A percentile compares a stretch with the other conserved stretches of the same genome.
These are phyloP conservation scores for Crithidia acanthocephali DNA, from an alignment of 208 protist species.

Conservation along the genomic window DNA sequence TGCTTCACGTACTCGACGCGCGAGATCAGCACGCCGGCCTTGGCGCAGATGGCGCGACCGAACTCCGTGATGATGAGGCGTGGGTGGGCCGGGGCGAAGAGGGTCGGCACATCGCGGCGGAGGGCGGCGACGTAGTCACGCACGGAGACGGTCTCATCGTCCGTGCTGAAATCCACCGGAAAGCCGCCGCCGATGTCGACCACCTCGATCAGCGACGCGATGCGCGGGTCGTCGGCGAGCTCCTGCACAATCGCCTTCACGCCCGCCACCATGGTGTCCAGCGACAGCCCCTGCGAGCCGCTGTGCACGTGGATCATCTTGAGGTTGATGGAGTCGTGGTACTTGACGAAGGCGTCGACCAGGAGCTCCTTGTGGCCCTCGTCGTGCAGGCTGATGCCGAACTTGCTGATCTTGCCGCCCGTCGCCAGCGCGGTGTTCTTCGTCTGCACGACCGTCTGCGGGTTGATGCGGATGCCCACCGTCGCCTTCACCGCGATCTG, in stretches of 20 bases:
- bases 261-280: conserved; percentile 61
- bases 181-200: conserved; percentile 74
- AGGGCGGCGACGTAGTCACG: conserved; percentile 47
- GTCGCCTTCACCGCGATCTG: conserved; percentile 29
- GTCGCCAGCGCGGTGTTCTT: conserved; percentile 54
- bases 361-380: conserved; percentile 46
- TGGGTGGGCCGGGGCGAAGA: conserved; percentile 40
- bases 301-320: conserved; percentile 70
- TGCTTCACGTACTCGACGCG: conserved; percentile 75
- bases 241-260: conserved; percentile 43
- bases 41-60: conserved; percentile 59
- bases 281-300: conserved; percentile 65
- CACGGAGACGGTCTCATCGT: conserved; percentile 42
- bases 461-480: conserved; percentile 76
- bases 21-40: conserved; percentile 59
- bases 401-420: conserved; percentile 64
- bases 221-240: conserved; percentile 33
- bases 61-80: conserved; percentile 73
- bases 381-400: conserved; percentile 68
- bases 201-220: conserved; percentile 34
- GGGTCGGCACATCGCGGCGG: conserved; percentile 31
- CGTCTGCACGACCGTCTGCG: conserved; percentile 55
- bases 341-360: conserved; percentile 34
- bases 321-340: conserved; percentile 56
- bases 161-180: conserved; percentile 57